phyloP scores from a whole-genome alignment of 345 rosid genomes.

The Gossypium sturtianum region DNA sequence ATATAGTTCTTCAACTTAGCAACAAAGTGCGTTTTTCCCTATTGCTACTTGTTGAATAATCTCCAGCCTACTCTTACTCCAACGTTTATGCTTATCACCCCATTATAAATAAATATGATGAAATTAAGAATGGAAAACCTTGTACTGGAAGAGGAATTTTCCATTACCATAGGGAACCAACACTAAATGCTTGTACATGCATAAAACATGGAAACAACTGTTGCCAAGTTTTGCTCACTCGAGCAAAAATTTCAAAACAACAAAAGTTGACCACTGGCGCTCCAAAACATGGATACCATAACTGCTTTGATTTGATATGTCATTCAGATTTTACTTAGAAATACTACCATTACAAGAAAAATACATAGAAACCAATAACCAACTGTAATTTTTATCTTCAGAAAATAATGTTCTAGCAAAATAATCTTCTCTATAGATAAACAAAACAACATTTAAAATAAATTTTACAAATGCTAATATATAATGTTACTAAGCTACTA shows the following conservation, averaged over 20 bases:
- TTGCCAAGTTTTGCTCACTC: not conserved
- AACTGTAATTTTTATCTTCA: not conserved
- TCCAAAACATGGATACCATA: not conserved
- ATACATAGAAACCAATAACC: not conserved
- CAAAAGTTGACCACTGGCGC: not conserved
- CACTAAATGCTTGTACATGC: not conserved
- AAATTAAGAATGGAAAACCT: not conserved
- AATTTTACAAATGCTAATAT: not conserved
- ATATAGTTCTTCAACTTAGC: not conserved
- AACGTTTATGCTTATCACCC: not conserved
- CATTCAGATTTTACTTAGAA: not conserved
- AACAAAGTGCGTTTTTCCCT: not conserved
- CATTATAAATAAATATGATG: not conserved
- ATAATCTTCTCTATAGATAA: not conserved
- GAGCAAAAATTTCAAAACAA: not conserved
- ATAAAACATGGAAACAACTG: not conserved
- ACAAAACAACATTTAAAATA: not conserved
- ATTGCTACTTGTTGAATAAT: not conserved
- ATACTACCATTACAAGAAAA: not conserved
- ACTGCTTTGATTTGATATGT: not conserved
- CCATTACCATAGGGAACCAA: not conserved
- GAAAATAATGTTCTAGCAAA: not conserved
- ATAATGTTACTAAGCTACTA: not conserved
- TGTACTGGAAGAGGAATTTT: not conserved
- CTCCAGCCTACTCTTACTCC: not conserved